A percentile compares a stretch with the other conserved stretches of the same genome.
These are phyloP conservation scores for Beauveria brongniartii DNA, from an alignment of 2,329 filamentous ascomycete species.

Conservation along the genomic window DNA sequence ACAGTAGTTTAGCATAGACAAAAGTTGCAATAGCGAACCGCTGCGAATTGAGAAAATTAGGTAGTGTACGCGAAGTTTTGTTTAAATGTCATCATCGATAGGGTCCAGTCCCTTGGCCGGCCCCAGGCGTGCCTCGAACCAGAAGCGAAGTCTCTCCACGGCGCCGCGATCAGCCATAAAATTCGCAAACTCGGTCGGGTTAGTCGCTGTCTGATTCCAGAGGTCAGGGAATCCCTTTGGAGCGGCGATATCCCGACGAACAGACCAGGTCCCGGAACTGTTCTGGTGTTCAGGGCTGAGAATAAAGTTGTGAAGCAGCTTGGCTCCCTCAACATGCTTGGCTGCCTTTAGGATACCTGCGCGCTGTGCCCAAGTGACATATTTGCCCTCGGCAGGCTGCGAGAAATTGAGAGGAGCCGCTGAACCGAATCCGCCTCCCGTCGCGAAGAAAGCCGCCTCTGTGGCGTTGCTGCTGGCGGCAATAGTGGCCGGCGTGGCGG, in stretches of 20 bases:
- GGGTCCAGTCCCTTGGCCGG: constrained; percentile 34
- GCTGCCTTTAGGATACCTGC: constrained; percentile 40
- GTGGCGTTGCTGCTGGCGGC: constrained; percentile 22
- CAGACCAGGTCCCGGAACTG: constrained; percentile 23
- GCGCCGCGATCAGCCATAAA: constrained; percentile 34
- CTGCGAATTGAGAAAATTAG: too few relatives aligned
- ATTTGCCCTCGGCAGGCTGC: constrained; percentile 30
- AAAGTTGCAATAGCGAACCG: too few relatives aligned
- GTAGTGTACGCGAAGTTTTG: too few relatives aligned
- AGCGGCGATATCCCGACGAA: constrained; percentile 25
- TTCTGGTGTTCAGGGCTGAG: constrained; percentile 33
- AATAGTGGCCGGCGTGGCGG: constrained; percentile 32
- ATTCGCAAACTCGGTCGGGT: constrained; percentile 28
- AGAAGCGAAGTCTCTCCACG: constrained; percentile 34
- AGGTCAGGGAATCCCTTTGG: constrained; percentile 23
- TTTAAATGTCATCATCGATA: constrained; percentile 20
- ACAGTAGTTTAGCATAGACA: too few relatives aligned
- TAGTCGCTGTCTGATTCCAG: constrained; percentile 22
- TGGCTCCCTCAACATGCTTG: constrained; percentile 41
- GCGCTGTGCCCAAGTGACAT: constrained; percentile 40
- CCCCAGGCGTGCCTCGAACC: constrained; percentile 34
- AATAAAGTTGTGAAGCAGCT: constrained; percentile 40
- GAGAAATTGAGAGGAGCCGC: constrained; percentile 17
- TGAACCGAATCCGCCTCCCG: constrained; percentile 15
- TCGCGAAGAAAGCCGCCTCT: constrained; percentile 28